phyloP scores from a whole-genome alignment of 2,329 filamentous ascomycete genomes.

The Alternaria triticimaculans region DNA sequence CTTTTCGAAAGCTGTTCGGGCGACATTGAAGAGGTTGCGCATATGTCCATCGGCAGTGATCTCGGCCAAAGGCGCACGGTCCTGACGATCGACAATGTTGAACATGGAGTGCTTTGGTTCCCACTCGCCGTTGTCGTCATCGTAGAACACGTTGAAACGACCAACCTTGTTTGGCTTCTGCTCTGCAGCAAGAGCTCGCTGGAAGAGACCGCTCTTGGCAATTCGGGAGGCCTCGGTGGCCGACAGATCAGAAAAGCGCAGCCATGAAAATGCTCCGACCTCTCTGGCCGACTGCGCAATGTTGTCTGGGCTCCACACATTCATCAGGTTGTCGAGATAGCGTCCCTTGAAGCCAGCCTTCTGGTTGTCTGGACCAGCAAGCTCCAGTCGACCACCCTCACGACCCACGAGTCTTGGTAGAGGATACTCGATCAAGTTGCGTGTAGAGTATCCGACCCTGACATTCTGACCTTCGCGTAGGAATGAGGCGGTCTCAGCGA shows the following conservation, averaged over 20 bases:
- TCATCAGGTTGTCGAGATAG: constrained; percentile 82
- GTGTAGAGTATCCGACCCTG: constrained; percentile 83
- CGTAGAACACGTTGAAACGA: constrained; percentile 72
- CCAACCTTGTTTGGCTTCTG: constrained; percentile 64
- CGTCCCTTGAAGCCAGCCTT: constrained; percentile 81
- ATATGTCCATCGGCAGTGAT: constrained; percentile 76
- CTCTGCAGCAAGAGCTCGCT: constrained; percentile 70
- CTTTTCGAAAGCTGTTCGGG: constrained; percentile 67
- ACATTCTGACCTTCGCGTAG: constrained; percentile 84
- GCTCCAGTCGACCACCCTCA: constrained; percentile 77
- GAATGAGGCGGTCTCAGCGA: constrained; percentile 95
- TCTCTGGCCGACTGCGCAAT: constrained; percentile 68
- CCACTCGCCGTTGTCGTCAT: constrained; percentile 68
- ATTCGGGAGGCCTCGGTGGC: constrained; percentile 73
- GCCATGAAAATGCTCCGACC: constrained; percentile 80
- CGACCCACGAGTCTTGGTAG: constrained; percentile 83
- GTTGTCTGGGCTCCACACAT: constrained; percentile 85
- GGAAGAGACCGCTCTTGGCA: constrained; percentile 73
- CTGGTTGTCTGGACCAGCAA: constrained; percentile 74
- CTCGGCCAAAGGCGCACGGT: constrained; percentile 71
- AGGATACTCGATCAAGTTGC: constrained; percentile 83
- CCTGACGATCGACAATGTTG: constrained; percentile 75
- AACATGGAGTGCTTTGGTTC: constrained; percentile 80
- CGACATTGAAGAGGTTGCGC: constrained; percentile 78
- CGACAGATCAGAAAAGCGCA: constrained; percentile 83